Conservation (phyloP, 176 grass and related monocot genomes). For the Oryza officinalis region DNA sequence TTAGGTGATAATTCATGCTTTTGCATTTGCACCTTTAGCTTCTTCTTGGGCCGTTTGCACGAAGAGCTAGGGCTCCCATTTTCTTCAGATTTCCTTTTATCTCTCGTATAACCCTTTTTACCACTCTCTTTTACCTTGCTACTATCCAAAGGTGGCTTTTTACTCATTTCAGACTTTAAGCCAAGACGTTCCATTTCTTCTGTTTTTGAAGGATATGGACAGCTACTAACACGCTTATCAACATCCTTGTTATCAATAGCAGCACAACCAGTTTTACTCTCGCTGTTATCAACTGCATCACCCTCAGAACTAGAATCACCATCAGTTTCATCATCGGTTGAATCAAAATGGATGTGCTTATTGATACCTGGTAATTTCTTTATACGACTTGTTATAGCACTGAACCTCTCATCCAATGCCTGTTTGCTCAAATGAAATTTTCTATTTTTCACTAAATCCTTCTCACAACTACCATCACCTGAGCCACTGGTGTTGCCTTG, state of each 20-base stretch:
- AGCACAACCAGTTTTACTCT: slow-evolving; percentile 44
- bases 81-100: slow-evolving; percentile 70
- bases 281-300: slow-evolving; percentile 23
- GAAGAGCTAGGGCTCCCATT: slow-evolving; percentile 37
- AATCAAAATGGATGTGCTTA: slow-evolving; percentile 84
- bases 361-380: slow-evolving; percentile 56
- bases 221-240: slow-evolving; percentile 57
- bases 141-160: slow-evolving; percentile 40
- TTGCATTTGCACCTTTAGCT: slow-evolving; percentile 34
- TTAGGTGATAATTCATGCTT: slow-evolving; percentile 16
- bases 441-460: slow-evolving; percentile 47
- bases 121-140: slow-evolving; percentile 29
- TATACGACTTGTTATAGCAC: slow-evolving; percentile 57
- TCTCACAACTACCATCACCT: slow-evolving; percentile 41
- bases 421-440: slow-evolving; percentile 51
- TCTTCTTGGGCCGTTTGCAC: slow-evolving; percentile 48
- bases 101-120: slow-evolving; percentile 25
- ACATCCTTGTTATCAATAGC: slow-evolving; percentile 39
- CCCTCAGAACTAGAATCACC: slow-evolving; percentile 36
- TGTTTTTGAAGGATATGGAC: slow-evolving; percentile 87
- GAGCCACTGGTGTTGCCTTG: slow-evolving; percentile 33
- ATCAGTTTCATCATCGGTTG: slow-evolving; percentile 64
- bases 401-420: slow-evolving; percentile 62
- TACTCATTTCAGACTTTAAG: slow-evolving; percentile 63
- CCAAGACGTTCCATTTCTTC: slow-evolving; percentile 88